Conservation (phyloP, 2,329 filamentous ascomycete species). For the Tympanopsis confertula region DNA sequence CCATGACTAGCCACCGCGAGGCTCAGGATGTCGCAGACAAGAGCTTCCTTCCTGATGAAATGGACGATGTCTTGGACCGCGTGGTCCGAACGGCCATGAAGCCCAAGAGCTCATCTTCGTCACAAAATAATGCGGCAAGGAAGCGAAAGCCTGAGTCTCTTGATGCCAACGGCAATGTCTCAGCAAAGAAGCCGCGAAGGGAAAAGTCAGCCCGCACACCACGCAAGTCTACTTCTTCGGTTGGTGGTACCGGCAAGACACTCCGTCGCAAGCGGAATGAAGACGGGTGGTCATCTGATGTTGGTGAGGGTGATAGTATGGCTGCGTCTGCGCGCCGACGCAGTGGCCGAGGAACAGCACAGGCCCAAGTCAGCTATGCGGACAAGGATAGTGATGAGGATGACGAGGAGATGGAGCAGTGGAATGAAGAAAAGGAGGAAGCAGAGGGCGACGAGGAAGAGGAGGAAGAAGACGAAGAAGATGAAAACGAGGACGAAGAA, state of each 20-base stretch:
- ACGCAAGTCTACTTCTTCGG: conserved; percentile 4
- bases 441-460: conserved; percentile 4
- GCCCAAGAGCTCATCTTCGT: conserved; percentile 22
- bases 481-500: conserved; percentile 5
- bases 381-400: conserved; percentile 29
- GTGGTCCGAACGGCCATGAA: conserved; percentile 39
- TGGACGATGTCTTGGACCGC: conserved; percentile 42
- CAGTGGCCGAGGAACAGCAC: conserved; percentile 22
- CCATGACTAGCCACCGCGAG: conserved; percentile 39
- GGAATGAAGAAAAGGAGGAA: conserved; percentile 8
- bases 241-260: conserved; percentile 11
- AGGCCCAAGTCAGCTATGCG: conserved; percentile 15
- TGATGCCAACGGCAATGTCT: not conserved
- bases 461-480: conserved; percentile 8
- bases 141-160: not conserved
- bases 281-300: conserved; percentile 17
- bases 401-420: conserved; percentile 23
- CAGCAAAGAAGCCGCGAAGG: not conserved
- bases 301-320: conserved; percentile 12
- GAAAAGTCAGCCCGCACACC: not conserved
- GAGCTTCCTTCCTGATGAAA: conserved; percentile 44
- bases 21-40: conserved; percentile 51
- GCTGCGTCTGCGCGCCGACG: conserved; percentile 13
- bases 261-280: conserved; percentile 19
- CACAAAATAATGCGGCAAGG: not conserved